Base-by-base conservation (phyloP, 306 rosid species). In the Castanospermum australe region DNA sequence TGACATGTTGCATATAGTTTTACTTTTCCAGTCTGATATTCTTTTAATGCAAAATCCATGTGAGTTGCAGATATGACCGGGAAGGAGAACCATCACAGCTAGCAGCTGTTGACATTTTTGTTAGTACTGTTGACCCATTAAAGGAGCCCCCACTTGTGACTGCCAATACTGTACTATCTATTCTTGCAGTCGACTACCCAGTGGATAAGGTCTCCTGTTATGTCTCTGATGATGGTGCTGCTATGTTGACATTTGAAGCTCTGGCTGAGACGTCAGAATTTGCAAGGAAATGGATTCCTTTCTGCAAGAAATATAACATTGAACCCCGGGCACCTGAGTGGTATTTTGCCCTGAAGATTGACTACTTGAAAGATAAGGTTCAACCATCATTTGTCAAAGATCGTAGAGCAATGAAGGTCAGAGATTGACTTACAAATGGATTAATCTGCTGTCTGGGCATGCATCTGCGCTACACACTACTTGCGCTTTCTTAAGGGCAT, bases 241-340 rank as follows among this genome's bases (percentile, higher is more conserved):
- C 98, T 74, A 93, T 93, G 98, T 78, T 93, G 83, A 85, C 98
- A 13, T 93, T 93, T 78, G 98, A 93, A 87, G 97, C 93, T 67
- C 82, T 93, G 52, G 85, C 98, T 50, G 97, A 93, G 75, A 93
- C 98, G 7, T 85, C 98, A 38, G 98, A 93, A 62, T 93, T 93
- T 81, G 91, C 97, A 8, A 87, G 93, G 86, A 88, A 86, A 81
- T 93, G 98, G 98, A 94, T 93, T 73, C 98, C 98, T 83, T 93
- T 91, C 85, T 65, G 88, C 88, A 93, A 89, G 86, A 91, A 85
- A 78, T 91, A 88, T 72, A 86, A 2, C 80, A 93, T 93, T 15
- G 98, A 93, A 79, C 98, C 98, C 77, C 82, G 98, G 73, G 98
- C 98, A 41, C 98, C 98, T 2, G 98, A 93, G 75, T 91, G 98